phyloP scores from a whole-genome alignment of 306 rosid genomes.

The Mimosa bimucronata region DNA sequence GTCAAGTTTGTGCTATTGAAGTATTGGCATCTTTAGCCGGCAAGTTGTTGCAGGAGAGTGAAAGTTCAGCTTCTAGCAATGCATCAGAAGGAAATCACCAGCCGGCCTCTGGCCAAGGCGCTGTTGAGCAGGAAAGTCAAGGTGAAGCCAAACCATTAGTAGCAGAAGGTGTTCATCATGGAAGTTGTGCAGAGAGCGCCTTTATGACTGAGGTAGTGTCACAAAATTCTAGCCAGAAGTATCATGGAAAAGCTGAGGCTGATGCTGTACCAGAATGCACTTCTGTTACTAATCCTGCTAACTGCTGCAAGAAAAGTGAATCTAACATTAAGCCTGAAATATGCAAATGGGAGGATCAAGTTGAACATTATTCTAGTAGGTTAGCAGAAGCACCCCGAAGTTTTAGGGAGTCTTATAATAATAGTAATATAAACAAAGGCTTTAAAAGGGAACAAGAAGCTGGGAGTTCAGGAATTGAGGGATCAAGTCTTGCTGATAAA shows the following conservation, averaged over 20 bases:
- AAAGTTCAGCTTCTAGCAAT: conserved; percentile 79
- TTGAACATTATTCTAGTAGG: conserved; percentile 43
- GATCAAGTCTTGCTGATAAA: conserved; percentile 45
- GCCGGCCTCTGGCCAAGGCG: conserved; percentile 44
- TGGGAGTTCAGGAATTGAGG: conserved; percentile 44
- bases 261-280: conserved; percentile 50
- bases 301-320: conserved; percentile 45
- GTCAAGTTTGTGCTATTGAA: conserved; percentile 73
- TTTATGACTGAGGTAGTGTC: conserved; percentile 47
- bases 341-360: conserved; percentile 45
- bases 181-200: conserved; percentile 56
- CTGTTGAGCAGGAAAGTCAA: conserved; percentile 49
- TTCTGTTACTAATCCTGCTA: conserved; percentile 48
- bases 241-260: conserved; percentile 40
- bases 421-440: conserved; percentile 45
- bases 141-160: conserved; percentile 45
- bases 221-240: conserved; percentile 46
- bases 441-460: conserved; percentile 39
- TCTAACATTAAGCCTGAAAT: conserved; percentile 50
- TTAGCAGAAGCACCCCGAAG: conserved; percentile 47
- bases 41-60: conserved; percentile 81
- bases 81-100: conserved; percentile 68
- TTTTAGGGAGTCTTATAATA: conserved; percentile 47
- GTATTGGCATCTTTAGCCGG: conserved; percentile 91
- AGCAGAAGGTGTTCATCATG: conserved; percentile 49